Evolutionary conservation across 1,139 yeast genomes (phyloP).

Genomic region (Neolecta irregularis): DNA sequence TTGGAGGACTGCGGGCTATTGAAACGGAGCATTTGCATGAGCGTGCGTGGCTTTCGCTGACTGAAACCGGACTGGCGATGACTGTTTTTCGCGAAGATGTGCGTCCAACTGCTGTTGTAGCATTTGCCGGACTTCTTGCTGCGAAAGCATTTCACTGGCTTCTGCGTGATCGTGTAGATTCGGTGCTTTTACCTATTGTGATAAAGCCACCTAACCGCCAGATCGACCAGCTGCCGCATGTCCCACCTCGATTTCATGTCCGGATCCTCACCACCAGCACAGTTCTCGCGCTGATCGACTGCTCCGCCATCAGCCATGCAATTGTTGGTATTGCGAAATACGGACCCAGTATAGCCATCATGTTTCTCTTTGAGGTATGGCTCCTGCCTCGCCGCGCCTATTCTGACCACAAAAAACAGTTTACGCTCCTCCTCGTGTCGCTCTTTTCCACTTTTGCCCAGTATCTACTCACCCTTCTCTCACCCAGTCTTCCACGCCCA

Average conservation of each 20-base stretch:
- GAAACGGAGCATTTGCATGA: slow-evolving; percentile 71
- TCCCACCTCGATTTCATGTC: slow-evolving; percentile 16
- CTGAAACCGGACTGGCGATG: slow-evolving; percentile 50
- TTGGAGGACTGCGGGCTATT: slow-evolving; percentile 59
- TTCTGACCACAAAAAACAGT: no score
- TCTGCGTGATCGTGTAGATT: slow-evolving; percentile 28
- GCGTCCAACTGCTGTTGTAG: slow-evolving; percentile 31
- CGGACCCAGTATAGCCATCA: slow-evolving; percentile 36
- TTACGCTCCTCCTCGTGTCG: no score
- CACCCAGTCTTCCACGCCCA: no score
- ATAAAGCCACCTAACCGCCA: neutral
- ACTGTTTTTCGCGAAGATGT: slow-evolving; percentile 45
- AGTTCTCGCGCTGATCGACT: slow-evolving; percentile 36
- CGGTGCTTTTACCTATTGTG: slow-evolving; percentile 21
- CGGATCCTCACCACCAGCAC: slow-evolving; percentile 29
- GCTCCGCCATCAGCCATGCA: slow-evolving; percentile 38
- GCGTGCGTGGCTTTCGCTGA: slow-evolving; percentile 46
- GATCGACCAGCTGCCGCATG: slow-evolving; percentile 18
- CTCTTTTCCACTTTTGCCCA: no score
- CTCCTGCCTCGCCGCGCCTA: slow-evolving; percentile 47
- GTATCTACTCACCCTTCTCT: slow-evolving; percentile 34
- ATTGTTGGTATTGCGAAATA: slow-evolving; percentile 38
- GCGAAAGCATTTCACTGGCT: slow-evolving; percentile 65
- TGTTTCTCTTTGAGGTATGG: slow-evolving; percentile 66
- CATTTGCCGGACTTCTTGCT: slow-evolving; percentile 32